These are phyloP conservation scores for Tuber microsphaerosporum DNA, from an alignment of 495 filamentous ascomycete genomes.

Conservation along the genomic window DNA sequence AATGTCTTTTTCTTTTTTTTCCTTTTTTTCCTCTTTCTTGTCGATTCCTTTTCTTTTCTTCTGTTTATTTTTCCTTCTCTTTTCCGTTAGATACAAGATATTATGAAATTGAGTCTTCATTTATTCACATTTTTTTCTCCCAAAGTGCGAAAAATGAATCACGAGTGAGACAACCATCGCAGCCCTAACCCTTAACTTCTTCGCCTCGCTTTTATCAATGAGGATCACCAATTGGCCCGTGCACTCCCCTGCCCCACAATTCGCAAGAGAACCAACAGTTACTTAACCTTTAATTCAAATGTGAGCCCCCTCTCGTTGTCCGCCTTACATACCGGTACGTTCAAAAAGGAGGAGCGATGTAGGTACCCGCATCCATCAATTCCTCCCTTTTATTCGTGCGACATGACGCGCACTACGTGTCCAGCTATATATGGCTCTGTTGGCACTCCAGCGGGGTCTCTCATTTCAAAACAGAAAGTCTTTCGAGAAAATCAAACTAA, in stretches of 20 bases:
- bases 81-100: background rate
- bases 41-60: background rate
- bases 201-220: background rate
- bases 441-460: background rate
- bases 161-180: background rate
- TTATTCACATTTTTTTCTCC: background rate
- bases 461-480: conserved; percentile 1
- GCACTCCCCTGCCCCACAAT: background rate
- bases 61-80: background rate
- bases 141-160: background rate
- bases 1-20: background rate
- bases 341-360: background rate
- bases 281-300: background rate
- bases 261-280: background rate
- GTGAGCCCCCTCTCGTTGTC: background rate
- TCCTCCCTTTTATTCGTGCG: background rate
- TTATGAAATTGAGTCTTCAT: conserved; percentile 4
- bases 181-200: background rate
- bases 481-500: background rate
- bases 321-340: background rate
- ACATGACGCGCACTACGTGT: background rate
- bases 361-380: background rate
- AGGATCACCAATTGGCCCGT: background rate
- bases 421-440: background rate
- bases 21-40: background rate